Evolutionary conservation across 495 filamentous ascomycete species (phyloP).

Genomic region (Ramalina intermedia): DNA sequence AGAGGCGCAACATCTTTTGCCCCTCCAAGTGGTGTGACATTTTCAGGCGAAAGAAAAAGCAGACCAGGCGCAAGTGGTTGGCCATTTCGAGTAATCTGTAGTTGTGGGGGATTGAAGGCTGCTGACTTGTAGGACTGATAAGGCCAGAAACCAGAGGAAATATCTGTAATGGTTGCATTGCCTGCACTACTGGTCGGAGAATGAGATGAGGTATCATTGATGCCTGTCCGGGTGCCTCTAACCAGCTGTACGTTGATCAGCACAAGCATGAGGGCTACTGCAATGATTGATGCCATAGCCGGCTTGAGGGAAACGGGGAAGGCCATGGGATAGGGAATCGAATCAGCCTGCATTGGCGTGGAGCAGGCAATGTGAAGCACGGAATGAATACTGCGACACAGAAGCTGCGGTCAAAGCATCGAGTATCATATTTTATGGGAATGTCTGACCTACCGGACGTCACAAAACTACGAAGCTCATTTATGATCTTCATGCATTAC

Average conservation of each 20-base stretch:
- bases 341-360: no score
- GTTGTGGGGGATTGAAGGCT: slow-evolving; percentile 12
- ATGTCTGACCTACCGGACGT: no score
- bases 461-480: no score
- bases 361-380: no score
- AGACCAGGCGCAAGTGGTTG: slow-evolving; percentile 12
- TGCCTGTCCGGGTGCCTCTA: background rate
- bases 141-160: slow-evolving; percentile 9
- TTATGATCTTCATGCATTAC: no score
- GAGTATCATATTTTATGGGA: no score
- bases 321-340: background rate
- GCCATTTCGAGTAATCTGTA: slow-evolving; percentile 11
- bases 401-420: no score
- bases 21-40: background rate
- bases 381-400: no score
- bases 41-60: slow-evolving; percentile 12
- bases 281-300: background rate
- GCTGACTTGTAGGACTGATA: slow-evolving; percentile 14
- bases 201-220: no score
- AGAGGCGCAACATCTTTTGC: slow-evolving; percentile 11
- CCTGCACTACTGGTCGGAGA: no score
- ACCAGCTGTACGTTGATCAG: background rate
- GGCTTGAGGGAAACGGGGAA: background rate
- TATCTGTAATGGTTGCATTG: slow-evolving; percentile 1
- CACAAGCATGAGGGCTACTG: no score